Evolutionary conservation across 257 asterid species (phyloP), one percentile per base, ranked within the genome.

Genomic region (Solanum stenotomum): DNA sequence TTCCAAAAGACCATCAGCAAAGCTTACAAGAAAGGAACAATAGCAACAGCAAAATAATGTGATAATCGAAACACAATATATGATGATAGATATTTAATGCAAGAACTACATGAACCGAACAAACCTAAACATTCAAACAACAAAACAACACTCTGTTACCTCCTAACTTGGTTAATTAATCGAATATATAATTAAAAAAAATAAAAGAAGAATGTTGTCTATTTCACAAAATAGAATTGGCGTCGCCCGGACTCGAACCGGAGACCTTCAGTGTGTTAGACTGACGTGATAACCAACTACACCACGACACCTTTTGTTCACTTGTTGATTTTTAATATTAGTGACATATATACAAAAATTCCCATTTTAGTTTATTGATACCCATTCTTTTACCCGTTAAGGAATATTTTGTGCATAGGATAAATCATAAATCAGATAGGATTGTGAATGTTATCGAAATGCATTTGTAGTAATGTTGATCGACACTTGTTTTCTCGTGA

Each of bases 201-300:
- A 9, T 61, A 61, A 63, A 10, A 63, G 31, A 63, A 63, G 15
- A 63, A n/a, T 59, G n/a, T 63, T 10, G 16, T 23, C 31, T 10
- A 63, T 63, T 63, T 63, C 15, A 63, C 71, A 23, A 63, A 63
- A 63, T 4, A 10, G 98, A 94, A 96, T 96, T 40, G 95, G 95
- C 98, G 86, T 94, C 94, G 96, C 94, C 95, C 94, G 94, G 95
- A 52, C 59, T 94, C 93, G 95, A 92, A 93, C 94, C 95, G 95
- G 98, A 93, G 96, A 95, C 98, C 96, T 95, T 95, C 94, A 91
- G 96, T 92, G 96, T 93, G 96, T 94, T 94, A 93, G 96, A 95
- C 95, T 92, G 96, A 95, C 96, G 94, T 94, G 95, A 94, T 95
- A 95, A 95, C 98, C 96, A 94, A 94, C 98, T 93, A 93, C 96